These are phyloP conservation scores for Colletotrichum liriopes DNA, from an alignment of 2,329 filamentous ascomycete genomes.

Conservation along the genomic window DNA sequence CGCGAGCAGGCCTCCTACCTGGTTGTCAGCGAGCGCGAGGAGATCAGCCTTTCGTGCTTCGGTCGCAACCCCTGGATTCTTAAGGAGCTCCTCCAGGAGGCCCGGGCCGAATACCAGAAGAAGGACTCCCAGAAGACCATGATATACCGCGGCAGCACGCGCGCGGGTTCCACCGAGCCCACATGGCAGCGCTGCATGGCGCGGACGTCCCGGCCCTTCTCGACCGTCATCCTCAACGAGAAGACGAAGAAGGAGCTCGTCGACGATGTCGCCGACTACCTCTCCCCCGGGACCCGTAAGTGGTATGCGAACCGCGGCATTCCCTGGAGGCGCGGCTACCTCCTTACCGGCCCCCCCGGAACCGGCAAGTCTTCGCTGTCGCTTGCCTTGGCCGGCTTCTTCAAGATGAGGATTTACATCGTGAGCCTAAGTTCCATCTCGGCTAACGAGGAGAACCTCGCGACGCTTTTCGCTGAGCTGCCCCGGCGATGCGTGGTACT, in stretches of 20 bases:
- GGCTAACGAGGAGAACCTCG: slow-evolving; percentile 77
- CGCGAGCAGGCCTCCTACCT: slow-evolving; percentile 58
- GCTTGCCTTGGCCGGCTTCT: slow-evolving; percentile 79
- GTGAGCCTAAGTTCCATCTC: slow-evolving; percentile 75
- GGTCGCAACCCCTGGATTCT: slow-evolving; percentile 73
- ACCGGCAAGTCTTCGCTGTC: slow-evolving; percentile 84
- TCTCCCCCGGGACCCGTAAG: slow-evolving; percentile 73
- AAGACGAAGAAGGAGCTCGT: slow-evolving; percentile 72
- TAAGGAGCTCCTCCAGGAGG: slow-evolving; percentile 74
- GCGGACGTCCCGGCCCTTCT: slow-evolving; percentile 72
- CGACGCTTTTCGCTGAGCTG: slow-evolving; percentile 75
- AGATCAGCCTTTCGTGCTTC: slow-evolving; percentile 73
- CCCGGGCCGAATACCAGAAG: slow-evolving; percentile 68
- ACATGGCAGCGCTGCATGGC: slow-evolving; percentile 76
- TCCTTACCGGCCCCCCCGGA: slow-evolving; percentile 85
- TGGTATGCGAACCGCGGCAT: slow-evolving; percentile 91
- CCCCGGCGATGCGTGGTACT: slow-evolving; percentile 81
- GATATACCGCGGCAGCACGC: slow-evolving; percentile 73
- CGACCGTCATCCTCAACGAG: slow-evolving; percentile 76
- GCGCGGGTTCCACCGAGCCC: slow-evolving; percentile 58
- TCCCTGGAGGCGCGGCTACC: slow-evolving; percentile 87
- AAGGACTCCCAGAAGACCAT: slow-evolving; percentile 75
- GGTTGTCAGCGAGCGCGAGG: slow-evolving; percentile 68
- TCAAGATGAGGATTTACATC: slow-evolving; percentile 81
- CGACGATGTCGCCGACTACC: slow-evolving; percentile 74